Conservation (phyloP, 177 flowering plant genomes). For the Vitis hybrid region DNA sequence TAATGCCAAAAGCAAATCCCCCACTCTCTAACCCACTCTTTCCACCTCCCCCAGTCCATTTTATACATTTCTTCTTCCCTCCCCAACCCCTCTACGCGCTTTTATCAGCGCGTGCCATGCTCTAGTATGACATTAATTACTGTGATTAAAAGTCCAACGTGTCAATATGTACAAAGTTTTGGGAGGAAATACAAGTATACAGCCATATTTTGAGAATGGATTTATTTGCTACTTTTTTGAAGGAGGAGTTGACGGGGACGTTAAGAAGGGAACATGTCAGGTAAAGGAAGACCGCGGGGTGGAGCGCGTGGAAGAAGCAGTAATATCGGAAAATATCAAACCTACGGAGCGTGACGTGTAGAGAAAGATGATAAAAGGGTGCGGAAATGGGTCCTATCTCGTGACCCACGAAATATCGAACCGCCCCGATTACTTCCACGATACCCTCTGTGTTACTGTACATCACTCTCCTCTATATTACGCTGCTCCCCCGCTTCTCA, state of each 20-base stretch:
- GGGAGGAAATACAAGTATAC: too few species aligned
- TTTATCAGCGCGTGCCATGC: too few species aligned
- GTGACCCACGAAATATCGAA: constrained; percentile 12
- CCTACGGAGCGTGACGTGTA: constrained; percentile 12
- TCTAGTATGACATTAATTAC: too few species aligned
- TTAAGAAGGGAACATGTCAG: too few species aligned
- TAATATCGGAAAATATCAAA: constrained; percentile 16
- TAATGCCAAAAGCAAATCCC: constrained; percentile 14
- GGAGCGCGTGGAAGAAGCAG: constrained; percentile 2
- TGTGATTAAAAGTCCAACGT: too few species aligned
- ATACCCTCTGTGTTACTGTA: constrained; percentile 12
- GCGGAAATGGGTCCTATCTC: constrained; percentile 17
- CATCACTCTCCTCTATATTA: constrained; percentile 12
- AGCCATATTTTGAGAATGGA: too few species aligned
- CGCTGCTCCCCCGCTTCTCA: constrained; percentile 8
- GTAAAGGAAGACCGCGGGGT: too few species aligned
- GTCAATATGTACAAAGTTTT: too few species aligned
- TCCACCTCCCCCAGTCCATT: too few species aligned
- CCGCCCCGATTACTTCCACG: constrained; percentile 21
- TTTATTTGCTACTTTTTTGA: too few species aligned
- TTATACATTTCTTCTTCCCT: neutral
- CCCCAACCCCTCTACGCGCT: neutral
- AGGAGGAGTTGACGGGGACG: too few species aligned
- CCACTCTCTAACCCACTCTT: neutral
- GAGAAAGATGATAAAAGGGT: constrained; percentile 15